phyloP scores from a whole-genome alignment of 441 rosid genomes.

The Gossypium lobatum region DNA sequence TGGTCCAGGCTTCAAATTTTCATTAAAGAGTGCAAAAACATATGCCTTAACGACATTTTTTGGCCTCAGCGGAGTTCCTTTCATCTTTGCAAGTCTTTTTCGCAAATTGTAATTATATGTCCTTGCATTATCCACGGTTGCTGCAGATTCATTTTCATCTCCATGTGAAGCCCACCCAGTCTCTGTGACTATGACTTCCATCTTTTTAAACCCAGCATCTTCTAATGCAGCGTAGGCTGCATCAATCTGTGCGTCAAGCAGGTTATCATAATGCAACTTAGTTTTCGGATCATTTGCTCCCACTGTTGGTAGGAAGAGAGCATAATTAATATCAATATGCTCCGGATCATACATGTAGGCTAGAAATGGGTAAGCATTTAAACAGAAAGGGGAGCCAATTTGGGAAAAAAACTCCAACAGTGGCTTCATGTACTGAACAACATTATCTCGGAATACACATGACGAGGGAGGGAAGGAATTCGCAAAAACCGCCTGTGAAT shows the following conservation, averaged over 20 bases:
- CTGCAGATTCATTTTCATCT: constrained; percentile 74
- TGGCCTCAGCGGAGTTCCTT: constrained; percentile 91
- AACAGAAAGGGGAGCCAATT: constrained; percentile 76
- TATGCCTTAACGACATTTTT: constrained; percentile 60
- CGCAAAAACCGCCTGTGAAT: constrained; percentile 79
- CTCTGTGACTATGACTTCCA: constrained; percentile 88
- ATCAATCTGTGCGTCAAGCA: constrained; percentile 98
- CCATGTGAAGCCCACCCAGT: constrained; percentile 97
- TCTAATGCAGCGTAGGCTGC: constrained; percentile 84
- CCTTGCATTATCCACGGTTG: constrained; percentile 70
- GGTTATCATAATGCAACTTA: constrained; percentile 72
- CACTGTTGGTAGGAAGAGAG: constrained; percentile 68
- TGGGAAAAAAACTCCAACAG: constrained; percentile 53
- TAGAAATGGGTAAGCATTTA: constrained; percentile 87
- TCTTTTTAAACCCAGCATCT: constrained; percentile 67
- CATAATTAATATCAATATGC: constrained; percentile 81
- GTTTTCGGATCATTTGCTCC: constrained; percentile 67
- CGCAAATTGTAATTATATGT: constrained; percentile 81
- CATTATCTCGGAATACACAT: constrained; percentile 49
- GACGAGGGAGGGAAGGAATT: constrained; percentile 77
- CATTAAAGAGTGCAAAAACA: constrained; percentile 80
- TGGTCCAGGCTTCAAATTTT: constrained; percentile 66
- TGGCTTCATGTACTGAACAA: constrained; percentile 69
- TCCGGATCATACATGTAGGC: constrained; percentile 63
- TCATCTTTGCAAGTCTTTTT: constrained; percentile 86